These are phyloP conservation scores for Rhytidhysteron rufulum DNA, from an alignment of 2,329 filamentous ascomycete genomes.

Conservation along the genomic window DNA sequence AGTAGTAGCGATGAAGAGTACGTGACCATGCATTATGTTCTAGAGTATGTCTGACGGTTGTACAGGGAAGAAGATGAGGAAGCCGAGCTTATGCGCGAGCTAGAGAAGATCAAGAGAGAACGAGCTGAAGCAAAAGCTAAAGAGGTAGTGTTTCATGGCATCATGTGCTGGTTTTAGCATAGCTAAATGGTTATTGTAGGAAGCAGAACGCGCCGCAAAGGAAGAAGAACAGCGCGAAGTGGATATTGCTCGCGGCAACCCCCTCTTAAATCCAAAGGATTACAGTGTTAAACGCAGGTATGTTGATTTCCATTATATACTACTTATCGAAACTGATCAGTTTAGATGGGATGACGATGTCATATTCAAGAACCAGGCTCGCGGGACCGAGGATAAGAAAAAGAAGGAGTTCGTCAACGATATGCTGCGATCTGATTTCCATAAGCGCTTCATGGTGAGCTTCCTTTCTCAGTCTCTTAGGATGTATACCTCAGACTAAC, in stretches of 20 bases:
- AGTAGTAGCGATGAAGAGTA: conserved; percentile 60
- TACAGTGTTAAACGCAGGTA: conserved; percentile 79
- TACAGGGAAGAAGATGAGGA: conserved; percentile 67
- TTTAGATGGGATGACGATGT: conserved; percentile 93
- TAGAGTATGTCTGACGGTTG: conserved; percentile 11
- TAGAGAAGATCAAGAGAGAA: conserved; percentile 91
- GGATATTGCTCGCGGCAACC: conserved; percentile 90
- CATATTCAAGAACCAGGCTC: conserved; percentile 97
- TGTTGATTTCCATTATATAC: conserved; percentile 3
- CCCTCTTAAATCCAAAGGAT: conserved; percentile 80
- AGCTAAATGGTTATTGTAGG: conserved; percentile 42
- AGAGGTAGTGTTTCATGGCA: conserved; percentile 46
- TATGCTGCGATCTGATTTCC: conserved; percentile 89
- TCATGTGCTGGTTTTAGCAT: conserved; percentile 2
- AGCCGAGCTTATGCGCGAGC: conserved; percentile 83
- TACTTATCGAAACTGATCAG: conserved; percentile 6
- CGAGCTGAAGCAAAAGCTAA: conserved; percentile 75
- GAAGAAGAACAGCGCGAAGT: conserved; percentile 81
- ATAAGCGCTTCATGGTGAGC: conserved; percentile 88
- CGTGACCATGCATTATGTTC: conserved; percentile 8
- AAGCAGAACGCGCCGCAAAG: conserved; percentile 72
- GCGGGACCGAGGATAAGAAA: conserved; percentile 87
- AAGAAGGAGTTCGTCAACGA: conserved; percentile 98
- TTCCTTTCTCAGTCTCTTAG: no score
- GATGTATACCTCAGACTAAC: no score